These are phyloP conservation scores for Aspergillus baeticus DNA, from an alignment of 495 filamentous ascomycete species.

Conservation along the genomic window DNA sequence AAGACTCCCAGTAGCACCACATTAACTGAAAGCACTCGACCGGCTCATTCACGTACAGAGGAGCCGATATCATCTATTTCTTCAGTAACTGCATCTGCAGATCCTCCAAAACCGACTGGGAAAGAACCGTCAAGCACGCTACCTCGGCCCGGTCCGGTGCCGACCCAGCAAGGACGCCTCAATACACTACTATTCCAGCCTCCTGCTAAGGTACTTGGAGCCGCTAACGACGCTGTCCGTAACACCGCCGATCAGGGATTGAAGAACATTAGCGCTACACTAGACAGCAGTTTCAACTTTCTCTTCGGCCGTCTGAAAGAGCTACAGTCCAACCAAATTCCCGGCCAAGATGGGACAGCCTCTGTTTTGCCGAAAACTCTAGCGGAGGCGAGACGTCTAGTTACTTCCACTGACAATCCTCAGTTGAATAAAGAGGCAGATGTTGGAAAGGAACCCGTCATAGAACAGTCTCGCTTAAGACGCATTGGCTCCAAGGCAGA, in stretches of 20 bases:
- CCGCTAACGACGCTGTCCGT: slow-evolving; percentile 79
- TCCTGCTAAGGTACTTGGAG: slow-evolving; percentile 73
- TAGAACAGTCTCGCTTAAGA: slow-evolving; percentile 34
- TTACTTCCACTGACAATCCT: slow-evolving; percentile 66
- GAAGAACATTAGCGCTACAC: slow-evolving; percentile 82
- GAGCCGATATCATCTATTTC: slow-evolving; percentile 33
- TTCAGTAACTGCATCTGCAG: slow-evolving; percentile 32
- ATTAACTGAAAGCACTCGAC: slow-evolving; percentile 37
- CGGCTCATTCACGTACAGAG: slow-evolving; percentile 29
- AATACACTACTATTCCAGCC: slow-evolving; percentile 84
- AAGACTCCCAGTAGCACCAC: slow-evolving; percentile 55
- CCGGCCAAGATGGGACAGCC: slow-evolving; percentile 37
- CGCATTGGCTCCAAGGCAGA: slow-evolving; percentile 41
- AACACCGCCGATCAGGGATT: slow-evolving; percentile 85
- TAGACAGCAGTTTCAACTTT: slow-evolving; percentile 92
- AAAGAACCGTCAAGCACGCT: slow-evolving; percentile 40
- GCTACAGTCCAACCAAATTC: slow-evolving; percentile 42
- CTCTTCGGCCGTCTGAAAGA: slow-evolving; percentile 87
- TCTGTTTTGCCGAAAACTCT: slow-evolving; percentile 77
- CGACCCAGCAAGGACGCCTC: slow-evolving; percentile 61
- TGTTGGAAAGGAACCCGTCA: slow-evolving; percentile 40
- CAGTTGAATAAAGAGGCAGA: slow-evolving; percentile 46
- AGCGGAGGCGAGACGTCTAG: slow-evolving; percentile 85
- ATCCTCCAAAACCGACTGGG: slow-evolving; percentile 32
- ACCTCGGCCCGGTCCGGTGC: slow-evolving; percentile 39